These are phyloP conservation scores for Pugionium cornutum DNA, from an alignment of 345 rosid genomes.

Conservation along the genomic window DNA sequence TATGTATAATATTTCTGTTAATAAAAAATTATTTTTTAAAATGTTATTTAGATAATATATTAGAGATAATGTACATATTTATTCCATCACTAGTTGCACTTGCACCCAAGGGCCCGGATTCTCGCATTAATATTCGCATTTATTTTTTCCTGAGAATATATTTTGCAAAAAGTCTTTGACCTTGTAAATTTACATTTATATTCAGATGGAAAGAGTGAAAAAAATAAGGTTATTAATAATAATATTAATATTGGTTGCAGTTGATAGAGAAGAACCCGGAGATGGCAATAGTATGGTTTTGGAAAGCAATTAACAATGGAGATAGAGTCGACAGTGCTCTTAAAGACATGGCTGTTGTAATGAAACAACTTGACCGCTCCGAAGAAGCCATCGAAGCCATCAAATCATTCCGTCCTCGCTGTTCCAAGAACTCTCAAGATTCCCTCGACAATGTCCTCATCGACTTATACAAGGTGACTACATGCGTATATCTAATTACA, in stretches of 20 bases:
- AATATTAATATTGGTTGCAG: constrained; percentile 40
- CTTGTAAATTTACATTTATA: too few relatives aligned
- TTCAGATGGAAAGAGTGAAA: background rate
- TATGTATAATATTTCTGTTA: too few relatives aligned
- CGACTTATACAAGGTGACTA: constrained; percentile 82
- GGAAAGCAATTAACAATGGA: constrained; percentile 90
- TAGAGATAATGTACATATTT: too few relatives aligned
- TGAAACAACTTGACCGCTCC: constrained; percentile 73
- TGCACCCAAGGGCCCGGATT: background rate
- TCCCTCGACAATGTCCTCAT: constrained; percentile 92
- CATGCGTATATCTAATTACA: constrained; percentile 9
- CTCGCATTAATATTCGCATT: constrained; percentile 1
- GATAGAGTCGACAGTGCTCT: constrained; percentile 73
- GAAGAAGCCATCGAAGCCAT: constrained; percentile 97
- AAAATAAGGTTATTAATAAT: background rate
- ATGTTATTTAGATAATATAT: too few relatives aligned
- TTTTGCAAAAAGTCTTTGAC: constrained; percentile 1
- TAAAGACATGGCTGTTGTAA: constrained; percentile 90
- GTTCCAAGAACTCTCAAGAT: constrained; percentile 81
- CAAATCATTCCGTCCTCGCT: constrained; percentile 74
- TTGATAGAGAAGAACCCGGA: constrained; percentile 81
- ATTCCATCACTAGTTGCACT: constrained; percentile 2
- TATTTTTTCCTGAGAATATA: constrained; percentile 10
- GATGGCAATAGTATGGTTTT: constrained; percentile 70
- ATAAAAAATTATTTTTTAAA: too few relatives aligned